Base-by-base conservation (phyloP, 2,329 filamentous ascomycete genomes). In the Arthrobotrys musiformis region DNA sequence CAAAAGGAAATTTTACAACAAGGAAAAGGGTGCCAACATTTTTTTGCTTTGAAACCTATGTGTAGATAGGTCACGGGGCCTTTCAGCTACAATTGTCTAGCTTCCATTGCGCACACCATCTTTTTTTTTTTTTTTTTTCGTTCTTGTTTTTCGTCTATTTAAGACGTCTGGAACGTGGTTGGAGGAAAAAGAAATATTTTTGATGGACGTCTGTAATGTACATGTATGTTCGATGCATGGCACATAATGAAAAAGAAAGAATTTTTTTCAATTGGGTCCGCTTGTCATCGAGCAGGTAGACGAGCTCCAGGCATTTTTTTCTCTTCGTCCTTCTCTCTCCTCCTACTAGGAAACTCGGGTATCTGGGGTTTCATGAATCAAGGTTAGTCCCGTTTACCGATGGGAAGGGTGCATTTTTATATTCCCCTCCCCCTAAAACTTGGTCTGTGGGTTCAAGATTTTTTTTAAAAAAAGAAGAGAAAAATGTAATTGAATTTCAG, bases 371-470 rank as follows among this genome's bases (percentile, higher is more conserved):
- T 58, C 19, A 11, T 24, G 30, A 28, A 22, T 52, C 19, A 56
- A 22, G 30, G 19, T 22, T 58, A 58, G 33, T 58, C 54, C 54
- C 54, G 33, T 40, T 58, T 58, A 15, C 54, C 54, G 33, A 58
- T 35, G 30, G 28, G 4, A n/a, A n/a, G n/a, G 8, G 9, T 15
- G 15, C 26, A 13, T 40, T 58, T 56, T 37, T 58, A 58, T 58
- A 58, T 58, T 33, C 13, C 28, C 37, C 4, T n/a, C n/a, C n/a
- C n/a, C n/a, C n/a, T n/a, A n/a, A n/a, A 19, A 56, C 28, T 19
- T 58, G 54, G 54, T 58, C 54, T 58, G 54, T 58, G 54, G 54
- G 54, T 40, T 37, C 19, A n/a, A n/a, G n/a, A n/a, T n/a, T n/a
- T n/a, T n/a, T n/a, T n/a, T 22, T 1, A 26, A 26, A 35, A 35